Evolutionary conservation across 805 yeast genomes (phyloP), one percentile per base, ranked within the genome.

Genomic region (Barnettozyma pratensis): DNA sequence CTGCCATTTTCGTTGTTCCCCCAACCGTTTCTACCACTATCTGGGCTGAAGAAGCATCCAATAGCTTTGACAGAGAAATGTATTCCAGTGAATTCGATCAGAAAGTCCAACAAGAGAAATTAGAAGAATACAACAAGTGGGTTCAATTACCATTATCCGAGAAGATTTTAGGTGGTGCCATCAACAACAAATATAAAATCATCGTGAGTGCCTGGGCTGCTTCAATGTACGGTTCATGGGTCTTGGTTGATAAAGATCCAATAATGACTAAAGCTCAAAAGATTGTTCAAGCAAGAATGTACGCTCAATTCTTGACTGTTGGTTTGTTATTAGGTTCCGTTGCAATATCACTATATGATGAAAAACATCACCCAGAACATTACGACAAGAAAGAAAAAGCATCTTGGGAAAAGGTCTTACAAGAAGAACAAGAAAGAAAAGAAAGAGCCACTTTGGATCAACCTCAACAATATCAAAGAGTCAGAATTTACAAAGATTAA

Each of bases 251-350:
- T 69, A 78, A 76, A 57, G 96, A 88, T 64, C 83, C 81, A 54
- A 71, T 81, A 63, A 77, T 88, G 84, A 78, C 87, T 47, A 76
- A 74, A 54, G 69, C 94, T 5, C 96, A 88, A 69, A 88, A 86
- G 65, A 79, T 86, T 43, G 94, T 85, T 34, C 91, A 85, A 63
- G 95, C 95, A 32, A 82, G 96, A 77, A 87, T 87, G 86, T 87
- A 87, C 63, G 96, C 96, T 9, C 96, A 88, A 67, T 87, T 85
- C 54, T 68, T 86, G 47, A 85, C 96, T 2, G 90, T 88, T 46
- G 76, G 77, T 9, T 69, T 87, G 52, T 69, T 87, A 54, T 66
- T 87, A 47, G 89, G 82, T 26, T 80, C 94, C 0, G 76, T 88
- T 60, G 81, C 81, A 45, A 68, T 83, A 55, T 73, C 83, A 41